A percentile compares a stretch with the other conserved stretches of the same genome.
These are phyloP conservation scores for Daldinia grandis DNA, from an alignment of 495 filamentous ascomycete species.

Conservation along the genomic window DNA sequence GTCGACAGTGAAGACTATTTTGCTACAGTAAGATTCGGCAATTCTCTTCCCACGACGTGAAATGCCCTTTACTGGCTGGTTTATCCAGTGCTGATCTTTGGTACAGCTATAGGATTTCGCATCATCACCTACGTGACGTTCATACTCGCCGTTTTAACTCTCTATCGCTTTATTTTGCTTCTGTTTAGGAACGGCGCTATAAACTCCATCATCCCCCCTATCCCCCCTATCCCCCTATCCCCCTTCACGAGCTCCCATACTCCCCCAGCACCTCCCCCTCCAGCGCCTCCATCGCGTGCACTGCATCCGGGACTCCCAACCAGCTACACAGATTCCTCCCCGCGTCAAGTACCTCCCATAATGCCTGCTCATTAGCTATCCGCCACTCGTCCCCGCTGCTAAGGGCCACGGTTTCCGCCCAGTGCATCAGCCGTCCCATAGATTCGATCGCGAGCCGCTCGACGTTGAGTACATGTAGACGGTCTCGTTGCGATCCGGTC, in stretches of 20 bases:
- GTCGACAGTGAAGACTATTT: too few species aligned
- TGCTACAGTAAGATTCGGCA: too few species aligned
- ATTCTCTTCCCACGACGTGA: too few species aligned
- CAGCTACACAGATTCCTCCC: slow-evolving; percentile 28
- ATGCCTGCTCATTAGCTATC: slow-evolving; percentile 6
- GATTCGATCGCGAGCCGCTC: slow-evolving; percentile 33
- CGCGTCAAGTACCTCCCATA: slow-evolving; percentile 17
- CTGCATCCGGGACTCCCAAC: slow-evolving; percentile 22
- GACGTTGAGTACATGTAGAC: slow-evolving; percentile 26
- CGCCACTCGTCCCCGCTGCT: slow-evolving; percentile 33
- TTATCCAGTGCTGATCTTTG: not conserved
- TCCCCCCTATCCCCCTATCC: not conserved
- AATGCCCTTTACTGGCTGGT: not conserved
- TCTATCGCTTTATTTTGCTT: not conserved
- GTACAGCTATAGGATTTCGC: not conserved
- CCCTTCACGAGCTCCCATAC: not conserved
- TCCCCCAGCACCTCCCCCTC: not conserved
- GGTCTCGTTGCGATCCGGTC: slow-evolving; percentile 31
- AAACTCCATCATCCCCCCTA: not conserved
- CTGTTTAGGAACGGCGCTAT: not conserved
- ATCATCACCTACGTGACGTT: not conserved
- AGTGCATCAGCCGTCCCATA: slow-evolving; percentile 39
- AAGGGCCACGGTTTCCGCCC: slow-evolving; percentile 43
- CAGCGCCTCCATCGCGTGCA: slow-evolving; percentile 9
- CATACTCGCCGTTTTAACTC: not conserved